Evolutionary conservation across 495 filamentous ascomycete species (phyloP), one percentile per base, ranked within the genome.

Genomic region (Astrocystis sublimbata): DNA sequence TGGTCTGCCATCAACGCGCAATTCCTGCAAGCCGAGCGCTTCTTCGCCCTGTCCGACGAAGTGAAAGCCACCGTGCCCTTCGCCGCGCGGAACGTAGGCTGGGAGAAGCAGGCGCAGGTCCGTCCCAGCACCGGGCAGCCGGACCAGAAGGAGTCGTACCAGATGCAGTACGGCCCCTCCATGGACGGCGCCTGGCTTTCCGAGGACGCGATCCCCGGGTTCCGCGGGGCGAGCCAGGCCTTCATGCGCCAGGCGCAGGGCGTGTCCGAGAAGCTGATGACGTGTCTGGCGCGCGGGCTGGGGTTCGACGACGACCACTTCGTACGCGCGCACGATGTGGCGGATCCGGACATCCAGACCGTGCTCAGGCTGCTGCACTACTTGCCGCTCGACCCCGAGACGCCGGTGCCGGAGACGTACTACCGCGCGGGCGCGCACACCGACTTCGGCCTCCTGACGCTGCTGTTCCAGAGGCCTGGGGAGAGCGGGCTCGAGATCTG

Each of bases 401-500:
- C 31, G n/a, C 73, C 70, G 9, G 65, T 72, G 6, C 70, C 83
- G 0, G 73, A 80, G 7, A 79, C 72, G 6, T 86, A 86, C 69
- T 82, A 83, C 70, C 80, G 87, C 35, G 85, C 86, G 2, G 86
- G 87, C 49, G 82, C 86, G 54, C 87, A 89, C 69, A 82, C 84
- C 0, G 87, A 88, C 65, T 88, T 82, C 79, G 85, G 81, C 60
- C 84, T 85, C 65, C 64, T 88, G 24, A 88, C 87, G 7, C 70
- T 89, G 60, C 77, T 89, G n/a, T 88, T 88, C 70, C 87, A 89
- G 70, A 79, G 80, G 17, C 76, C 81, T 2, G 85, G 85, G 0
- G 83, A 89, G 72, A 79, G 76, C 61, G 86, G 86, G 5, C 73
- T 89, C 7, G 86, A 89, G 69, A 85, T 89, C 40, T 89, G 86